A percentile compares a stretch with the other conserved stretches of the same genome.
Conservation (phyloP, 257 asterid genomes). For the Nicotiana noctiflora region DNA sequence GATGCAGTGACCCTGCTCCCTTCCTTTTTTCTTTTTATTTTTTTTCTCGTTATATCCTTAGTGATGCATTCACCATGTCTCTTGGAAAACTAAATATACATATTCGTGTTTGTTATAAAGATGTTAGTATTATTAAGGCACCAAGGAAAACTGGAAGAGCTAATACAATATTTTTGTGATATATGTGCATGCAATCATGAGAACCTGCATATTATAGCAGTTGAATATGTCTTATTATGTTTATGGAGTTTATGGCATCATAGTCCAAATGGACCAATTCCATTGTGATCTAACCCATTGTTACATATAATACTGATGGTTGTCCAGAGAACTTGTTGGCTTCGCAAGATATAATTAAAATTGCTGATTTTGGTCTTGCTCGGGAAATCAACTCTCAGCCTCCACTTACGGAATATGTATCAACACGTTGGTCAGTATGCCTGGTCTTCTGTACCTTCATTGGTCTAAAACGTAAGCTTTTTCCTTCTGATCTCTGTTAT, state of each 20-base stretch:
- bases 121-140: not conserved
- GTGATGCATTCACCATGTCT: too few species aligned
- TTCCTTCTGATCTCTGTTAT: constrained; percentile 1
- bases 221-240: not conserved
- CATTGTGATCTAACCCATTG: not conserved
- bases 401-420: constrained; percentile 92
- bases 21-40: not conserved
- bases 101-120: not conserved
- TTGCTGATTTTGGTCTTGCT: constrained; percentile 97
- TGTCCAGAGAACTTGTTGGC: constrained; percentile 80
- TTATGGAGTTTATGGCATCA: not conserved
- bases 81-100: not conserved
- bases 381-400: constrained; percentile 88
- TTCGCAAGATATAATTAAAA: constrained; percentile 69
- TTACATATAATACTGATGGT: not conserved
- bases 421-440: constrained; percentile 87
- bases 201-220: not conserved
- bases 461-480: not conserved
- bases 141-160: not conserved
- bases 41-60: not conserved
- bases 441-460: not conserved
- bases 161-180: not conserved
- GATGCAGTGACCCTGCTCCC: not conserved
- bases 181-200: not conserved
- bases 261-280: not conserved